Evolutionary conservation across 192 early-diverging fungal species (phyloP).

Genomic region (Entomortierella parvispora): DNA sequence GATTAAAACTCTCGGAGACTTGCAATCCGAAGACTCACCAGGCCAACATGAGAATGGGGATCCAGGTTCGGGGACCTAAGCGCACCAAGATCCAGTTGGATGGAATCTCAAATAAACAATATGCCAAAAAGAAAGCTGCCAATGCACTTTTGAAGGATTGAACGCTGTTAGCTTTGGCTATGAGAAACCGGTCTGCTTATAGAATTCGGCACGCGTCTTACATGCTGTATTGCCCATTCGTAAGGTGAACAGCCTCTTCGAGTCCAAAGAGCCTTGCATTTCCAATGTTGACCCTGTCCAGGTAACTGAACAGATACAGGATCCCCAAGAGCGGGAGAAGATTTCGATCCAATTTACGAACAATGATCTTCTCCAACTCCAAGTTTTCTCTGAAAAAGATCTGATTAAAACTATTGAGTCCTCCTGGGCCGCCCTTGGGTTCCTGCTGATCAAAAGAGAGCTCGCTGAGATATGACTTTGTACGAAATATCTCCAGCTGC

Average conservation of each 20-base stretch:
- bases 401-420: neutral
- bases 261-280: conserved; percentile 69
- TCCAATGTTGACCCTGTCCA: conserved; percentile 78
- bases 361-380: conserved; percentile 52
- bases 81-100: conserved; percentile 79
- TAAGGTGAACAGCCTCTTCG: conserved; percentile 54
- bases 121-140: conserved; percentile 59
- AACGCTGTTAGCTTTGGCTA: no score
- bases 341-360: conserved; percentile 63
- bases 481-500: conserved; percentile 23
- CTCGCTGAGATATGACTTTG: conserved; percentile 4
- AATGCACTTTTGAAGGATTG: conserved; percentile 21
- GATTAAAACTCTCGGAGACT: no score
- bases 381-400: conserved; percentile 14
- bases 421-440: neutral
- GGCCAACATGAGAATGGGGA: conserved; percentile 70
- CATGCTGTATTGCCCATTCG: conserved; percentile 51
- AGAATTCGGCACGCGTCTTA: neutral
- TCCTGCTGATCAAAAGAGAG: neutral
- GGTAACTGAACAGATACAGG: conserved; percentile 68
- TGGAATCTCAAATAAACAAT: conserved; percentile 83
- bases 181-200: conserved; percentile 19
- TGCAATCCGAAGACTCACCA: no score
- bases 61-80: conserved; percentile 67
- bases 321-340: conserved; percentile 70